Evolutionary conservation across 2,329 filamentous ascomycete species (phyloP).

Genomic region (Xylariales sp.): DNA sequence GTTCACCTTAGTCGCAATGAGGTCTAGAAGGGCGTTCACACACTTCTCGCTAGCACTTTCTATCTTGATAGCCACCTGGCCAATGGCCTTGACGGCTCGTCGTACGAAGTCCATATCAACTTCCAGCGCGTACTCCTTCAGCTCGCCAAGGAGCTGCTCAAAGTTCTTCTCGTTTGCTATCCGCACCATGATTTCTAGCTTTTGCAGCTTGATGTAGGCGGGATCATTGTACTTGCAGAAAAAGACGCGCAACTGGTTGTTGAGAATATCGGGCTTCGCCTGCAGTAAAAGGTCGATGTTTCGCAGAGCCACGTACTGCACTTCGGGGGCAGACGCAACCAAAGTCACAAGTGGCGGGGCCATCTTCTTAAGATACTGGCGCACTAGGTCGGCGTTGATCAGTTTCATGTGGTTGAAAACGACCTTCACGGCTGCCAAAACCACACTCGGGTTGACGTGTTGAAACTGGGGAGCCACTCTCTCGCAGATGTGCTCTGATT

Average conservation of each 20-base stretch:
- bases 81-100: conserved; percentile 90
- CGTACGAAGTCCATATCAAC: conserved; percentile 99
- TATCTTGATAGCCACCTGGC: conserved; percentile 98
- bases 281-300: conserved; percentile 96
- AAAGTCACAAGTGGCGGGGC: conserved; percentile 93
- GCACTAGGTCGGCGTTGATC: conserved; percentile 71
- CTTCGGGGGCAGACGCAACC: conserved; percentile 91
- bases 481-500: conserved; percentile 97
- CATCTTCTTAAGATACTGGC: conserved; percentile 97
- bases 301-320: conserved; percentile 92
- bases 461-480: conserved; percentile 95
- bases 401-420: conserved; percentile 95
- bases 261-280: conserved; percentile 92
- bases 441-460: conserved; percentile 95
- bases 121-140: conserved; percentile 97
- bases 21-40: conserved; percentile 85
- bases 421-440: conserved; percentile 94
- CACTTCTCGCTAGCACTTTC: conserved; percentile 93
- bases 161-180: conserved; percentile 98
- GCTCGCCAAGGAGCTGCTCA: conserved; percentile 86
- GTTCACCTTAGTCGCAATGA: conserved; percentile 97
- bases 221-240: conserved; percentile 99
- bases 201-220: conserved; percentile 94
- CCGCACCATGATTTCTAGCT: conserved; percentile 98
- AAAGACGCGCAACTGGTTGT: conserved; percentile 96